Evolutionary conservation across 371 early-diverging fungal genomes (phyloP).

Genomic region (Apophysomyces trapeziformis): DNA sequence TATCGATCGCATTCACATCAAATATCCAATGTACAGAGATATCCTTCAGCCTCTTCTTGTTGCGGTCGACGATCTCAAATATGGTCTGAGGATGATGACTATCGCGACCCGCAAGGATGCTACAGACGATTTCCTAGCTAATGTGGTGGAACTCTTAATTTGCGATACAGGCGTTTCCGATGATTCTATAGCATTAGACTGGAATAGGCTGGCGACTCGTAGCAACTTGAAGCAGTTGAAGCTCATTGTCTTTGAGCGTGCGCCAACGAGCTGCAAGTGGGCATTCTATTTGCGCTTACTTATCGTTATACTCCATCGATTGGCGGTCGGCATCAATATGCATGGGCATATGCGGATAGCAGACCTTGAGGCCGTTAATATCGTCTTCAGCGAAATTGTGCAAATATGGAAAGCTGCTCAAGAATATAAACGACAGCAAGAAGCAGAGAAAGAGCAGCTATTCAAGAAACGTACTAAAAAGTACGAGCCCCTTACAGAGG

Average conservation of each 20-base stretch:
- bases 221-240: conserved; percentile 49
- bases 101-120: conserved; percentile 32
- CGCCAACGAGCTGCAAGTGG: conserved; percentile 57
- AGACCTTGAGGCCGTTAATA: conserved; percentile 60
- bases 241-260: conserved; percentile 56
- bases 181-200: conserved; percentile 36
- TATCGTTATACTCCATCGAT: conserved; percentile 61
- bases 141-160: conserved; percentile 52
- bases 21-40: conserved; percentile 73
- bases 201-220: conserved; percentile 55
- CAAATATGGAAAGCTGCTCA: conserved; percentile 76
- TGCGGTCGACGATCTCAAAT: conserved; percentile 77
- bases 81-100: conserved; percentile 71
- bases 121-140: conserved; percentile 36
- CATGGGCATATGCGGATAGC: conserved; percentile 56
- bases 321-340: conserved; percentile 53
- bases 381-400: conserved; percentile 65
- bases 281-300: conserved; percentile 69
- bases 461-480: conserved; percentile 75
- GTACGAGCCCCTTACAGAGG: conserved; percentile 69
- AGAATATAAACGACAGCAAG: conserved; percentile 66
- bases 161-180: conserved; percentile 48
- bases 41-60: conserved; percentile 76
- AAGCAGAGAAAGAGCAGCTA: conserved; percentile 73
- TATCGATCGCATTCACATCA: conserved; percentile 63